Evolutionary conservation across 2,329 filamentous ascomycete genomes (phyloP), one percentile per base, ranked within the genome.

Genomic region (Ceratocystis albifundus): DNA sequence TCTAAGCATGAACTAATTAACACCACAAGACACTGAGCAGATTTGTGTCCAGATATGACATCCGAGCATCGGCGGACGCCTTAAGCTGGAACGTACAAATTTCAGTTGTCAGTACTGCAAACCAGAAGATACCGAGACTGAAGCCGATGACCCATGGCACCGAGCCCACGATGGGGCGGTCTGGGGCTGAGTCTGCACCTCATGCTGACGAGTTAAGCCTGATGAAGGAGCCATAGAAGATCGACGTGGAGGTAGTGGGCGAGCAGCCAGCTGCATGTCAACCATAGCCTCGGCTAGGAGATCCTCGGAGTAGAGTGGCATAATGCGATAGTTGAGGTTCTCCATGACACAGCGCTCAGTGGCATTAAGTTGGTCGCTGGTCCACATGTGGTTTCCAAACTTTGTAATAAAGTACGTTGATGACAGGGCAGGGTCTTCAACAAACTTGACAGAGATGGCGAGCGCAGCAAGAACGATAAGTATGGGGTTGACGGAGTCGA

Each of bases 271-370:
- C 72, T 83, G 80, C 82, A 88, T 88, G 71, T 87, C 84, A 66
- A 80, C 79, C 72, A 84, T 77, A 10, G 84, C 84, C 69, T 84
- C 81, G 46, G 79, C 76, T 69, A 88, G 80, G 68, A 83, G 79
- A 45, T 79, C 78, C 1, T 80, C 78, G 62, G 83, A 77, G 73
- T 79, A 84, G 8, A 88, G 76, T 5, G 83, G 83, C 73, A 87
- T 74, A 71, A 88, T 82, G 66, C 84, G 79, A 74, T 86, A 88
- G 69, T 80, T 78, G 61, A 88, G 77, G 72, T 80, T 84, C 75
- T 86, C 82, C 78, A 87, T 82, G 70, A 88, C 80, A 73, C 80
- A 82, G 61, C 82, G 77, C 74, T 88, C 84, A 0, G 85, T 87
- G 62, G 79, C 79, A 70, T 86, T 86, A 70, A 88, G 78, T 76